These are phyloP conservation scores for Aurantiochytrium sp. DNA, from an alignment of 108 stramenopile species.

Conservation along the genomic window DNA sequence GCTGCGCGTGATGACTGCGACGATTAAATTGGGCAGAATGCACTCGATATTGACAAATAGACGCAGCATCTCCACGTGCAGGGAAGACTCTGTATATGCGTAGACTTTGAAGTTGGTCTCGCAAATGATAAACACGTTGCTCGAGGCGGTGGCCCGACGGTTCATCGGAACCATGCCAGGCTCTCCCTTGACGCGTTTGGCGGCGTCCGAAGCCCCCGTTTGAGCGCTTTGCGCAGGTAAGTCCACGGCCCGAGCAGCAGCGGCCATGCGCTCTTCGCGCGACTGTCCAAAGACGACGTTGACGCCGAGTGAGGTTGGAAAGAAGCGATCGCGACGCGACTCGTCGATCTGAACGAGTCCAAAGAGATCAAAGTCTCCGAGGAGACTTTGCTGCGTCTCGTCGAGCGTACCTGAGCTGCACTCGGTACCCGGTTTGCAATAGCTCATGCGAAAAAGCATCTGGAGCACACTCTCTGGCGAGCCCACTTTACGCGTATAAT, in stretches of 20 bases:
- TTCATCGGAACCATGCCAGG: background rate
- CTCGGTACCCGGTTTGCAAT: background rate
- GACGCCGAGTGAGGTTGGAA: background rate
- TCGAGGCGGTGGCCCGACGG: background rate
- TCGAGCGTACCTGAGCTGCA: background rate
- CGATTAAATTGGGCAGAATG: background rate
- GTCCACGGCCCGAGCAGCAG: background rate
- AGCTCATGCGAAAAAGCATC: conserved; percentile 4
- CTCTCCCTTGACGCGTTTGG: background rate
- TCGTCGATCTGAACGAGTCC: background rate
- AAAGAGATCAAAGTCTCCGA: background rate
- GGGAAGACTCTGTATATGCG: background rate
- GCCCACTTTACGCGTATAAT: background rate
- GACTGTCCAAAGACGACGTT: background rate
- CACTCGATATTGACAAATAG: background rate
- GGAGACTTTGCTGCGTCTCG: background rate
- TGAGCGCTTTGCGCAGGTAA: background rate
- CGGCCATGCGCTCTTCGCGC: background rate
- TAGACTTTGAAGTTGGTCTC: conserved; percentile 12
- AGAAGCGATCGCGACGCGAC: background rate
- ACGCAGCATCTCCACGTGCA: background rate
- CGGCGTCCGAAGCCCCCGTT: background rate
- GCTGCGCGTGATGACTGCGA: background rate
- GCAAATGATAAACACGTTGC: background rate
- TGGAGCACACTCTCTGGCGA: background rate